Base-by-base conservation (phyloP, 2,329 filamentous ascomycete species). In the Monosporascus sp. region DNA sequence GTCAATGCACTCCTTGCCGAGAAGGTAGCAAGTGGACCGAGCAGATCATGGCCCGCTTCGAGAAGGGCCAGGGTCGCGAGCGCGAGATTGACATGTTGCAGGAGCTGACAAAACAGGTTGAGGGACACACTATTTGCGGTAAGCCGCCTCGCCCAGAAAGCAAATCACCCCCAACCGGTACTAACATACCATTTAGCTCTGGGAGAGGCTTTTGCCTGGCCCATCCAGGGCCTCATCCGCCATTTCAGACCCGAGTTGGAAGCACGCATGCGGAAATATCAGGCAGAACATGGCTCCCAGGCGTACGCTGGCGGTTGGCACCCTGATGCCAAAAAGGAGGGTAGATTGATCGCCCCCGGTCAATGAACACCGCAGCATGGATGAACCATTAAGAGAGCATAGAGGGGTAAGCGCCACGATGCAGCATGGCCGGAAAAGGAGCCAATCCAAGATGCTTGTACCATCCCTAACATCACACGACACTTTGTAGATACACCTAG, bases 81-180 rank as follows among this genome's bases (percentile, higher is more conserved):
- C 83, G 94, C 57, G 94, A 99, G 77, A 99, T 99, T 71, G 94
- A 99, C 72, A 99, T 99, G 94, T 83, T 99, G 62, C 94, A 97
- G 78, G 94, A 99, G 79, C 78, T 99, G 64, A 99, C 94, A 59
- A 99, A 99, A 82, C 94, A 99, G 77, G 94, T 99, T 57, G 94
- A 99, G 78, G 94, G 94, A 11, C 94, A 99, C 79, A 97, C 94
- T 48, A 99, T 99, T 67, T 99, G 94, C 75, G 94, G 86, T 88
- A 82, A 70, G 84, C 78, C 36, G 27, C 20, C 3, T 39, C n/a
- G n/a, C 7, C 24, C 2, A n/a, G 37, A 14, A 8, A n/a, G 17
- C 49, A 36, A 25, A 27, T 38, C 38, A n/a, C 31, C 15, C 39
- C 15, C 39, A 25, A 45, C 43, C 49, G 22, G 61, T 74, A 61